Percentiles rank a stretch among this genome's conserved stretches.
Evolutionary conservation across 1,139 yeast species (phyloP).

Genomic region (Wickerhamomyces sp.): DNA sequence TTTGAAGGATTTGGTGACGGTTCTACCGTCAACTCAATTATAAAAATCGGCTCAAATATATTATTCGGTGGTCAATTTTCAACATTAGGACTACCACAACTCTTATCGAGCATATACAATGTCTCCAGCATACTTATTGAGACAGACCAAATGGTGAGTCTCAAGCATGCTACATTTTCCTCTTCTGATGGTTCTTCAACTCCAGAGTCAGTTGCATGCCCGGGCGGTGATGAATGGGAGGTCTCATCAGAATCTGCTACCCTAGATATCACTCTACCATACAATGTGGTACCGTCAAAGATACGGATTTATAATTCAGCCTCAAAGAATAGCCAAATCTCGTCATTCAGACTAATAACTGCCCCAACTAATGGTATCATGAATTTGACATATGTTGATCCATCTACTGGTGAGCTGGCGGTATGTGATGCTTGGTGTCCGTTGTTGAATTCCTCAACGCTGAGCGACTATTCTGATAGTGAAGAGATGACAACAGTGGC

Average conservation of each 20-base stretch:
- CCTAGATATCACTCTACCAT: slow-evolving; percentile 62
- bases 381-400: slow-evolving; percentile 85
- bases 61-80: slow-evolving; percentile 78
- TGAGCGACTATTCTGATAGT: slow-evolving; percentile 19
- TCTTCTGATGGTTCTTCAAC: slow-evolving; percentile 39
- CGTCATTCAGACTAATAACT: slow-evolving; percentile 67
- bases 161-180: slow-evolving; percentile 55
- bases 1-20: slow-evolving; percentile 74
- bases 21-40: slow-evolving; percentile 61
- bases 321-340: slow-evolving; percentile 42
- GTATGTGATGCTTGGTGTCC: slow-evolving; percentile 92
- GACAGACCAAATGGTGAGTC: slow-evolving; percentile 64
- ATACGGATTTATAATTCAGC: slow-evolving; percentile 65
- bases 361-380: slow-evolving; percentile 83
- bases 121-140: slow-evolving; percentile 32
- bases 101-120: slow-evolving; percentile 27
- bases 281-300: slow-evolving; percentile 61
- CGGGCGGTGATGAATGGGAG: slow-evolving; percentile 56
- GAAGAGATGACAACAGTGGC: slow-evolving; percentile 21
- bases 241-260: slow-evolving; percentile 53
- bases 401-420: slow-evolving; percentile 47
- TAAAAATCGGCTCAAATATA: slow-evolving; percentile 44
- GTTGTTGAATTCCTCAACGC: slow-evolving; percentile 33
- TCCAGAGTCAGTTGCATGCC: slow-evolving; percentile 54
- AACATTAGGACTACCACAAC: slow-evolving; percentile 41